phyloP scores from a whole-genome alignment of 306 rosid genomes.

The Carpinus fangiana region DNA sequence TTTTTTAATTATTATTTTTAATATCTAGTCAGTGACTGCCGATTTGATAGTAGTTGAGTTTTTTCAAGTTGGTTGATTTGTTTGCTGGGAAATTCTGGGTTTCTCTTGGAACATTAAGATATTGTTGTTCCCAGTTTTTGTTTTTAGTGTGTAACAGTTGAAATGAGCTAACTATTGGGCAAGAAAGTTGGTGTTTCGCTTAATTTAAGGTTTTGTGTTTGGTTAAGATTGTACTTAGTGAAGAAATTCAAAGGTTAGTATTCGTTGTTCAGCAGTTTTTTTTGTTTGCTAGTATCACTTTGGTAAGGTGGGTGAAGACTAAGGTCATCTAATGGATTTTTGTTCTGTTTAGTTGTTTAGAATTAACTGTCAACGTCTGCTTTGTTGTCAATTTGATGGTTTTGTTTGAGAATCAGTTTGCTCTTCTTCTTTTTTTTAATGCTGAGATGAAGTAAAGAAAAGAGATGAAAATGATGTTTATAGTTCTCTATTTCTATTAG shows the following conservation, averaged over 20 bases:
- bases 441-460: background rate
- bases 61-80: background rate
- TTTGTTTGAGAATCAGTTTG: background rate
- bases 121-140: background rate
- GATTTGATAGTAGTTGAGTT: background rate
- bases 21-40: background rate
- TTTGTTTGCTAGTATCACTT: slow-evolving; percentile 5
- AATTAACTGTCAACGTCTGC: slow-evolving; percentile 17
- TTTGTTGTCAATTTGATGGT: background rate
- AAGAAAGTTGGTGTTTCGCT: background rate
- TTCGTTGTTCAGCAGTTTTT: slow-evolving; percentile 28
- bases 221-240: slow-evolving; percentile 4
- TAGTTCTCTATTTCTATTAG: background rate
- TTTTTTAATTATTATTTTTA: too few relatives aligned
- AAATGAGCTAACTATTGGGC: background rate
- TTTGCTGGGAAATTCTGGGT: slow-evolving; percentile 9
- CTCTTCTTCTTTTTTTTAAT: background rate
- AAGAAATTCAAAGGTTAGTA: background rate
- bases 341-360: slow-evolving; percentile 14
- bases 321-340: background rate
- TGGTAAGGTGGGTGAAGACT: slow-evolving; percentile 15
- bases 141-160: background rate
- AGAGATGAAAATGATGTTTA: background rate
- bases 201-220: slow-evolving; percentile 2
- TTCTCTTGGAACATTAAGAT: slow-evolving; percentile 18